These are phyloP conservation scores for Aechmea fasciata DNA, from an alignment of 176 grass and related monocot species.

Conservation along the genomic window DNA sequence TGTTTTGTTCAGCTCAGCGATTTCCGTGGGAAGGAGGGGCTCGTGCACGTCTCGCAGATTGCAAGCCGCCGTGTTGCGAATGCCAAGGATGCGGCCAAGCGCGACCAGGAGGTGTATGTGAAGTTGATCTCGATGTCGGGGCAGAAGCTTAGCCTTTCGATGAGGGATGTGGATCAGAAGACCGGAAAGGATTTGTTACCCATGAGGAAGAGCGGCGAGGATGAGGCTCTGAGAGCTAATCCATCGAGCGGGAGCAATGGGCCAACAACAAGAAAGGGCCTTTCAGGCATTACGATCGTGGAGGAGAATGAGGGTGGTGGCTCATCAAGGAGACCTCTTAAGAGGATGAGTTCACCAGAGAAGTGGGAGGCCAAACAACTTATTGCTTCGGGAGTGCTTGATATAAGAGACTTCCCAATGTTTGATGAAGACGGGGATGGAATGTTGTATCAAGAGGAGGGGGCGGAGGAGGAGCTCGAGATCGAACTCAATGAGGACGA, in stretches of 20 bases:
- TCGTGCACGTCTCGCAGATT: constrained; percentile 87
- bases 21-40: constrained; percentile 51
- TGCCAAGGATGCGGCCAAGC: constrained; percentile 70
- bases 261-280: constrained; percentile 37
- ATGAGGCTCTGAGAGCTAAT: constrained; percentile 41
- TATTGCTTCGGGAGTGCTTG: constrained; percentile 73
- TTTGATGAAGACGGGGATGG: constrained; percentile 86
- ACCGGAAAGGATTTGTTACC: constrained; percentile 75
- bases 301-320: constrained; percentile 58
- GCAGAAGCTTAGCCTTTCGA: constrained; percentile 60
- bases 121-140: constrained; percentile 73
- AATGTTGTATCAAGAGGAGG: constrained; percentile 78
- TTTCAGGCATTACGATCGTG: constrained; percentile 73
- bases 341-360: constrained; percentile 85
- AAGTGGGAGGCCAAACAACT: constrained; percentile 90
- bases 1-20: constrained; percentile 76
- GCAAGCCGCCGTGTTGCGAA: constrained; percentile 41
- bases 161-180: constrained; percentile 86
- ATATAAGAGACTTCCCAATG: constrained; percentile 54
- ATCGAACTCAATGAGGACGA: constrained; percentile 94
- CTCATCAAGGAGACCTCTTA: constrained; percentile 37
- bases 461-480: constrained; percentile 75
- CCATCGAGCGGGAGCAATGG: constrained; percentile 33
- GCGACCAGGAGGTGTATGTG: constrained; percentile 73
- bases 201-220: constrained; percentile 31